These are phyloP conservation scores for Thraustochytrium sp. DNA, from an alignment of 352 stramenopile genomes.

Conservation along the genomic window DNA sequence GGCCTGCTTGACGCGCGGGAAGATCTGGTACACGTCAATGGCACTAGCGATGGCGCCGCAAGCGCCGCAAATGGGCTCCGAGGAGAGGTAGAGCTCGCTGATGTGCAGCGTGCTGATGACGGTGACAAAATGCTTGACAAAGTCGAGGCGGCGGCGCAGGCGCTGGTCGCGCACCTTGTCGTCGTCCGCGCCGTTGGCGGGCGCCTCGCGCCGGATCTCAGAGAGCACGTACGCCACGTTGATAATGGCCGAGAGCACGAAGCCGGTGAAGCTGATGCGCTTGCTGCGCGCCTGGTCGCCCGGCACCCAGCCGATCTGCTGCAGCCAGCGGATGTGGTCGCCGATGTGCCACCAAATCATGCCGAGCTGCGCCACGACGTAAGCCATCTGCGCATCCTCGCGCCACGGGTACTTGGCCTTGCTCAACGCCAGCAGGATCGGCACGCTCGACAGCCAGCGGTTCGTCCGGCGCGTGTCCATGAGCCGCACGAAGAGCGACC, in stretches of 20 bases:
- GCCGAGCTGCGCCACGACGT: conserved; percentile 24
- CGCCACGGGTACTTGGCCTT: conserved; percentile 29
- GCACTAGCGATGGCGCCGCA: conserved; percentile 13
- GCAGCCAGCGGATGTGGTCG: conserved; percentile 44
- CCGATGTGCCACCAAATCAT: conserved; percentile 37
- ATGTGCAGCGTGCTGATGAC: conserved; percentile 44
- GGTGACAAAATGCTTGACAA: conserved; percentile 36
- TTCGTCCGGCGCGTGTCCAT: conserved; percentile 39
- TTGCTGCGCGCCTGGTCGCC: conserved; percentile 20
- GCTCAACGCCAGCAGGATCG: conserved; percentile 8
- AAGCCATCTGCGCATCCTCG: not conserved
- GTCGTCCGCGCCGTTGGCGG: not conserved
- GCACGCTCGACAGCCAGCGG: conserved; percentile 16
- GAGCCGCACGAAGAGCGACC: conserved; percentile 36
- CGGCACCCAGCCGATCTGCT: conserved; percentile 34
- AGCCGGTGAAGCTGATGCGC: conserved; percentile 39
- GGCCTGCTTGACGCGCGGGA: not conserved
- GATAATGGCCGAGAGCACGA: conserved; percentile 1
- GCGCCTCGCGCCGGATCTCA: not conserved
- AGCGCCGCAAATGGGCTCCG: conserved; percentile 32
- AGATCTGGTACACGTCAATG: conserved; percentile 38
- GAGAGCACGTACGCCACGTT: not conserved
- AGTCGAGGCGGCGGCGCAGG: not conserved
- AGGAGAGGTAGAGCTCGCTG: conserved; percentile 41
- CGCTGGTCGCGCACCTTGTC: not conserved